A percentile compares a stretch with the other conserved stretches of the same genome.
phyloP scores from a whole-genome alignment of 768 basidiomycete genomes.

The Clitopilus passeckerianus region DNA sequence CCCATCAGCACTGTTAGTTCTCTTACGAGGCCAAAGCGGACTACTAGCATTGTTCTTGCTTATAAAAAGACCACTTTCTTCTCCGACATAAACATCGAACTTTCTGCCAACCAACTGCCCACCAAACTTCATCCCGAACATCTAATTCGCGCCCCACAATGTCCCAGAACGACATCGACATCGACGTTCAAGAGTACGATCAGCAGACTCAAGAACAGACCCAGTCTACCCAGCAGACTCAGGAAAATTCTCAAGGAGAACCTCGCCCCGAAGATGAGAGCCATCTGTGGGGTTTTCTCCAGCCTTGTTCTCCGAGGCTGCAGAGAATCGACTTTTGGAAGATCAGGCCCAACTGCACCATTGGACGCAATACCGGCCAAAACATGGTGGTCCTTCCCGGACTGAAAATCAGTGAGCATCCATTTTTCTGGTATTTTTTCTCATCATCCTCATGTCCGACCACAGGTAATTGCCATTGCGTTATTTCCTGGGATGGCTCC shows the following conservation, averaged over 20 bases:
- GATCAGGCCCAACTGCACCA: slow-evolving; percentile 35
- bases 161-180: slow-evolving; percentile 3
- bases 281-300: slow-evolving; percentile 69
- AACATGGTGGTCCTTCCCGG: slow-evolving; percentile 60
- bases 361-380: slow-evolving; percentile 49
- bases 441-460: not conserved
- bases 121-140: not conserved
- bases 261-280: slow-evolving; percentile 21
- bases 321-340: slow-evolving; percentile 62
- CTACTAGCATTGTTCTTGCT: not conserved
- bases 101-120: not conserved
- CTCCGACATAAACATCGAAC: not conserved
- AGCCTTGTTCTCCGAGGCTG: slow-evolving; percentile 51
- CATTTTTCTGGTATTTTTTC: not conserved
- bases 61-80: not conserved
- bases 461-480: slow-evolving; percentile 56
- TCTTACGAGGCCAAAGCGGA: not conserved
- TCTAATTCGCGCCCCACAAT: not conserved
- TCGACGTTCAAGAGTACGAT: slow-evolving; percentile 23
- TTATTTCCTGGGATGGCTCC: slow-evolving; percentile 54
- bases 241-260: slow-evolving; percentile 32
- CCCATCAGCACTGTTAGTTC: slow-evolving; percentile 8
- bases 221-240: slow-evolving; percentile 29
- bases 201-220: slow-evolving; percentile 28
- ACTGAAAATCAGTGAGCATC: slow-evolving; percentile 66